Base-by-base conservation (phyloP, 1,139 yeast species). In the Hyphopichia pseudoburtonii region DNA sequence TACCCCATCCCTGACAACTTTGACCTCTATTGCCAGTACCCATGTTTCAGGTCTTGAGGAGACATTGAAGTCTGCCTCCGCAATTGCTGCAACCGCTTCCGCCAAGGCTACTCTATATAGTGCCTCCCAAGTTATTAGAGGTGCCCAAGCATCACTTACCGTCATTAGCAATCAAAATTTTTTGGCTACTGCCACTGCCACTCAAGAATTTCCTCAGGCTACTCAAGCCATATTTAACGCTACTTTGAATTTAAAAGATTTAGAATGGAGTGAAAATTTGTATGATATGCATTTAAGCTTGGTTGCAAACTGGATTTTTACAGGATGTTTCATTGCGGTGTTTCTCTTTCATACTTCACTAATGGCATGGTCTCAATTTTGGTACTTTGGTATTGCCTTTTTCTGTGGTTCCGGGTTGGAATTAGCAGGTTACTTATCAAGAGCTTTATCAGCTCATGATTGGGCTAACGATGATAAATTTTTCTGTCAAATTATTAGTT, bases 131-230 rank as follows among this genome's bases (percentile, higher is more conserved):
- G 47, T 46, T 7, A 46, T 57, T 5, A 47, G 73, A 33, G 74
- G 73, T 1, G 72, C 68, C 2, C 48, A 62, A 44, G 73, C 73
- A 0, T 64, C 73, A 4, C 46, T 66, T 28, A 54, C 66, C 3
- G 59, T 65, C 17, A 48, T 68, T 24, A 46, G 57, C 4, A 70
- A 70, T 3, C 57, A 68, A 33, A 36, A 52, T n/a, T 61, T 61
- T 3, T 39, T 64, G 30, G 73, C 73, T 22, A 67, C 73, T 4
- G 73, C 73, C 4, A 68, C 75, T 1, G 64, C 46, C 17, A 23
- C 44, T 4, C 36, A 44, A 3, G 57, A 50, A 1, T 41, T 51
- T 38, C 57, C 70, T 2, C 39, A 45, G 31, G 73, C 72, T 5
- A 60, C 70, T 3, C 47, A 60, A 34, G 60, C 51, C 2, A 57